Evolutionary conservation across 768 basidiomycete species (phyloP).

Genomic region (Leccinum aurantiacum): DNA sequence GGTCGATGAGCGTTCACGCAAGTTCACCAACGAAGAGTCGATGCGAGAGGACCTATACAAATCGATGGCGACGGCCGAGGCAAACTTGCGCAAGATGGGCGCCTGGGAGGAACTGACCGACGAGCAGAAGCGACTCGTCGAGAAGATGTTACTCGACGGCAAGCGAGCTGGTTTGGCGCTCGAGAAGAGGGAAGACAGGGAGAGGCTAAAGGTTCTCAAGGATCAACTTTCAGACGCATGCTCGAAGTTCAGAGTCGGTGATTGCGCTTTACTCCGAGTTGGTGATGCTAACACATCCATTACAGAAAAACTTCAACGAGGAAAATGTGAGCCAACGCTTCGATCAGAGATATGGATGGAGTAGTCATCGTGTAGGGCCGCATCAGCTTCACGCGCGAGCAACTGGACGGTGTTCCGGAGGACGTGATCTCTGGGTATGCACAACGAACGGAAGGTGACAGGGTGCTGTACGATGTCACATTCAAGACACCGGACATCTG

Average conservation of each 20-base stretch:
- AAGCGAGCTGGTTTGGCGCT: conserved; percentile 77
- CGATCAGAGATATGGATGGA: background rate
- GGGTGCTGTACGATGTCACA: conserved; percentile 67
- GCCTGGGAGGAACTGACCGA: conserved; percentile 58
- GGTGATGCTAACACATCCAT: background rate
- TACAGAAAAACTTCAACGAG: conserved; percentile 83
- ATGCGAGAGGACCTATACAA: conserved; percentile 83
- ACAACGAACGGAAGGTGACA: conserved; percentile 56
- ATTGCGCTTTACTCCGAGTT: background rate
- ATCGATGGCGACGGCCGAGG: conserved; percentile 67
- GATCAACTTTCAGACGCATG: conserved; percentile 76
- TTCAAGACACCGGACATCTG: conserved; percentile 84
- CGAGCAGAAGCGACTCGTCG: conserved; percentile 76
- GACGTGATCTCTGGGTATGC: conserved; percentile 76
- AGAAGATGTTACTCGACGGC: conserved; percentile 78
- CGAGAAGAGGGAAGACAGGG: conserved; percentile 56
- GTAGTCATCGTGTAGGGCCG: conserved; percentile 42
- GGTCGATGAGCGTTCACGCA: conserved; percentile 67
- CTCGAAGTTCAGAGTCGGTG: conserved; percentile 73
- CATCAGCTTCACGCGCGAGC: conserved; percentile 65
- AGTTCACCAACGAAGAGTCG: conserved; percentile 71
- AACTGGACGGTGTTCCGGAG: conserved; percentile 78
- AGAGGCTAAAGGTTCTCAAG: conserved; percentile 57
- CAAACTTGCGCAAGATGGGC: conserved; percentile 63
- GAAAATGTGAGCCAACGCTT: conserved; percentile 55